Percentiles rank a stretch among this genome's conserved stretches.
Evolutionary conservation across 768 basidiomycete species (phyloP).

Genomic region (Mycena latifolia): DNA sequence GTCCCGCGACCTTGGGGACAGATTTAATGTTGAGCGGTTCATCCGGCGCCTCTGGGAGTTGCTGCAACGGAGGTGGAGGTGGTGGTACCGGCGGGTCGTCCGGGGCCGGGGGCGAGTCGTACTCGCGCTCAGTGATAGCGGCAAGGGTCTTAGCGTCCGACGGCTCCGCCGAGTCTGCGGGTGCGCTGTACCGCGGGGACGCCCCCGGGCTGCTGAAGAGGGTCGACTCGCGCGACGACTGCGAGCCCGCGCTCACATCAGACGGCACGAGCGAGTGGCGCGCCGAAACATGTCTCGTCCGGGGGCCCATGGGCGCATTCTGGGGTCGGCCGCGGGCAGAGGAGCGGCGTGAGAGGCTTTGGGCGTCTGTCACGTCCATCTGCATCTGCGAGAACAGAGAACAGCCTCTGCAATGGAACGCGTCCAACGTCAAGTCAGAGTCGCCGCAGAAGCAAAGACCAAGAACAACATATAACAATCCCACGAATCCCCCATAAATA

Average conservation of each 20-base stretch:
- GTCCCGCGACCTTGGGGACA: conserved; percentile 41
- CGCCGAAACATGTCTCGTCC: conserved; percentile 10
- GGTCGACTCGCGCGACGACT: background rate
- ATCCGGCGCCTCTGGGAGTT: conserved; percentile 1
- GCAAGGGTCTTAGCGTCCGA: conserved; percentile 25
- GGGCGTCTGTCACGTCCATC: conserved; percentile 18
- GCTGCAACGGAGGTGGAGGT: background rate
- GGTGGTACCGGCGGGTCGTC: conserved; percentile 7
- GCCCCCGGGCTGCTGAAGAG: conserved; percentile 5
- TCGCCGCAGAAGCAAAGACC: conserved; percentile 4
- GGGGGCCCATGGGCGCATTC: conserved; percentile 32
- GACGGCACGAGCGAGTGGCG: conserved; percentile 19
- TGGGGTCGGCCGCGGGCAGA: conserved; percentile 31
- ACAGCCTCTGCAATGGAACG: too few relatives aligned
- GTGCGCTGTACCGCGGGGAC: conserved; percentile 27
- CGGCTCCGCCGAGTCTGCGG: background rate
- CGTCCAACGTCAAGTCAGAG: conserved; percentile 20
- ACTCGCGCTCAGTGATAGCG: conserved; percentile 23
- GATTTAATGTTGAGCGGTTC: conserved; percentile 29
- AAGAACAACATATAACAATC: background rate
- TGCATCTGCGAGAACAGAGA: conserved; percentile 9
- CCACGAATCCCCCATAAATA: background rate
- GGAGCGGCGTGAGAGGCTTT: conserved; percentile 12
- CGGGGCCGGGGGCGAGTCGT: conserved; percentile 7
- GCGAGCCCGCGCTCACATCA: background rate